A percentile compares a stretch with the other conserved stretches of the same genome.
Conservation (phyloP, 768 basidiomycete genomes). For the Rhizopogon sp. region DNA sequence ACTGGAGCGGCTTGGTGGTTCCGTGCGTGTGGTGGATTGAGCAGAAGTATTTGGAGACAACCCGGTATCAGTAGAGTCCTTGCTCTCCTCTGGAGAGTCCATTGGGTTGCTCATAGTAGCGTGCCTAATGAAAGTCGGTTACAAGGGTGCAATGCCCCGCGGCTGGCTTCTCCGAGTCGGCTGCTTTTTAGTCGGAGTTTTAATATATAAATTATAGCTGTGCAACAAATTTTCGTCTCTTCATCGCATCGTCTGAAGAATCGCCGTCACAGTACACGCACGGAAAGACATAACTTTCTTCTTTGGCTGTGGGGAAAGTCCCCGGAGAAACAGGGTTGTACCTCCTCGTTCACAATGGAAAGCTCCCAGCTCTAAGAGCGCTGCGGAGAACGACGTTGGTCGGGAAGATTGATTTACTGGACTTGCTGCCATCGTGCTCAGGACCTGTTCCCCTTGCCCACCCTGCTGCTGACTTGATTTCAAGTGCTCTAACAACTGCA, state of each 20-base stretch:
- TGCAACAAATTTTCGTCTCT: constrained; percentile 18
- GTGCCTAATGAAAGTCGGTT: too few relatives aligned
- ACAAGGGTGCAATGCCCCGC: neutral
- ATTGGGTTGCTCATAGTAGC: neutral
- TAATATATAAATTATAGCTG: constrained; percentile 15
- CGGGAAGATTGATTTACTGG: constrained; percentile 45
- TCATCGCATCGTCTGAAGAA: constrained; percentile 64
- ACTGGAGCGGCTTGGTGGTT: neutral
- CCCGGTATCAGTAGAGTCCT: neutral
- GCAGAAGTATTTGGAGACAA: neutral
- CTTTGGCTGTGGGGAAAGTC: constrained; percentile 87
- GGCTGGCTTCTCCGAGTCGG: neutral
- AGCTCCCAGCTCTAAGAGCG: constrained; percentile 72
- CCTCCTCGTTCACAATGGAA: constrained; percentile 57
- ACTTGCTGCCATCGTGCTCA: constrained; percentile 14
- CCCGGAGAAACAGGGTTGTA: constrained; percentile 77
- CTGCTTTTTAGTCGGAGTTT: constrained; percentile 7
- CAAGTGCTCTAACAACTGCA: constrained; percentile 35
- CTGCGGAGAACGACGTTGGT: constrained; percentile 48
- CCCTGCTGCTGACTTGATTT: constrained; percentile 48
- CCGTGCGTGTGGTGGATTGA: neutral
- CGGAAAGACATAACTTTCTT: constrained; percentile 47
- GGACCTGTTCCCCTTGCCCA: constrained; percentile 40
- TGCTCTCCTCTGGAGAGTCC: neutral
- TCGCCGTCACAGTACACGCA: constrained; percentile 82